These are phyloP conservation scores for Aphanomyces euteiches DNA, from an alignment of 352 stramenopile species.

Conservation along the genomic window DNA sequence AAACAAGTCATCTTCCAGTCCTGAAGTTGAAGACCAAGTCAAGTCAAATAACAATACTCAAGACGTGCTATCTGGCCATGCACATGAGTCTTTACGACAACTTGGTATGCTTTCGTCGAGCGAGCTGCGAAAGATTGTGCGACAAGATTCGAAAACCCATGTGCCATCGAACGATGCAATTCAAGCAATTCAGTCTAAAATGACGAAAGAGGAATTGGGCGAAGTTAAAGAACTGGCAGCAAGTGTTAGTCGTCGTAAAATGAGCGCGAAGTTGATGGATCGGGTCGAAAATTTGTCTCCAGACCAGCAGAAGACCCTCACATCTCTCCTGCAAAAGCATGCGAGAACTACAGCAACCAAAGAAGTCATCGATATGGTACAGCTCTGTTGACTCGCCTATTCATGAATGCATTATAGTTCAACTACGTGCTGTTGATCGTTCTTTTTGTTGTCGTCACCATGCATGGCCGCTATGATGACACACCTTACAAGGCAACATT, in stretches of 20 bases:
- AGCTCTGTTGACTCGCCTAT: background rate
- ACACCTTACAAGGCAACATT: constrained; percentile 19
- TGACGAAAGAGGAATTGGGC: background rate
- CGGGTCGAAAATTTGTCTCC: background rate
- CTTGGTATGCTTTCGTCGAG: no score
- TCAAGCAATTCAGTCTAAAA: background rate
- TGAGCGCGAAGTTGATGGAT: background rate
- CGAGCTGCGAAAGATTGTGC: no score
- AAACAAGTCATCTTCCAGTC: no score
- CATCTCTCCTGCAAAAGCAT: constrained; percentile 12
- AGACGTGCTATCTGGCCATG: no score
- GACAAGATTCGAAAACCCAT: no score
- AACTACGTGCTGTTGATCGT: constrained; percentile 26
- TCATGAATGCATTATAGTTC: background rate
- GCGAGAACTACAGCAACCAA: constrained; percentile 9
- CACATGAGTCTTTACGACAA: no score
- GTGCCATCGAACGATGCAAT: background rate
- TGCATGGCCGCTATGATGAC: constrained; percentile 25
- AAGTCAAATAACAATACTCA: no score
- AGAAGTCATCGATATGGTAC: constrained; percentile 26
- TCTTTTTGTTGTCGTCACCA: constrained; percentile 10
- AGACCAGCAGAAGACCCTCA: background rate
- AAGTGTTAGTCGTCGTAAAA: background rate
- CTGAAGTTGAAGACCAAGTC: no score
- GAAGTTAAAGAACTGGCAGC: constrained; percentile 9